Evolutionary conservation across 768 basidiomycete genomes (phyloP), one percentile per base, ranked within the genome.

Genomic region (Cyclocybe cylindracea): DNA sequence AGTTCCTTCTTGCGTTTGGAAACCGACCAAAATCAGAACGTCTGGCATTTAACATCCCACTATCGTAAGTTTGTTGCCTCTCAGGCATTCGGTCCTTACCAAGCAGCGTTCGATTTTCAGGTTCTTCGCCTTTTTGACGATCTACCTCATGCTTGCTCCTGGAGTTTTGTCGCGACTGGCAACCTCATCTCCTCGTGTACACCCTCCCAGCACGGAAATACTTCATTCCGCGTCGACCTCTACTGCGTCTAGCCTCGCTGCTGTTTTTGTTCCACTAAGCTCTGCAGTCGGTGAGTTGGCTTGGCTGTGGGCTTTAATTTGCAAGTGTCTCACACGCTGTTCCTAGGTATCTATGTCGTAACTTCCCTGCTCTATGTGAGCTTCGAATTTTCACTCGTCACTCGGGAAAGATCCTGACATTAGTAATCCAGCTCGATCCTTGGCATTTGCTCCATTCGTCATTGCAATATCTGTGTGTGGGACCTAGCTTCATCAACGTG

Each of bases 401-500:
- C 53, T 41, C 19, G 41, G 43, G 14, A 24, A 24, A 8, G 44
- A 18, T 29, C 8, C 4, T 29, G 3, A 4, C 19, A 44, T 24
- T 24, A 24, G 5, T 24, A 24, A n/a, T 53, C 10, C 54, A 94
- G 89, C 86, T 91, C 55, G 95, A 98, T 70, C 95, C 95, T 3
- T 98, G 95, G 95, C 95, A 98, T 70, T 88, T 98, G 86, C 86
- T 95, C 70, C 91, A 91, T 19, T 94, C 91, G 60, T 94, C 97
- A 79, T 73, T 87, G 60, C 95, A 95, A 66, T 96, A 95, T 66
- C 74, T 96, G 44, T 86, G 86, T 61, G 69, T 98, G 51, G 96
- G 95, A 9, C 91, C 92, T 1, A 91, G 89, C 60, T 96, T 96
- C 74, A 94, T 87, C 34, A 98, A 97, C 66, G 88, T 98, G 40